A percentile compares a stretch with the other conserved stretches of the same genome.
phyloP scores from a whole-genome alignment of 2,329 filamentous ascomycete species.

The Moelleriella libera region DNA sequence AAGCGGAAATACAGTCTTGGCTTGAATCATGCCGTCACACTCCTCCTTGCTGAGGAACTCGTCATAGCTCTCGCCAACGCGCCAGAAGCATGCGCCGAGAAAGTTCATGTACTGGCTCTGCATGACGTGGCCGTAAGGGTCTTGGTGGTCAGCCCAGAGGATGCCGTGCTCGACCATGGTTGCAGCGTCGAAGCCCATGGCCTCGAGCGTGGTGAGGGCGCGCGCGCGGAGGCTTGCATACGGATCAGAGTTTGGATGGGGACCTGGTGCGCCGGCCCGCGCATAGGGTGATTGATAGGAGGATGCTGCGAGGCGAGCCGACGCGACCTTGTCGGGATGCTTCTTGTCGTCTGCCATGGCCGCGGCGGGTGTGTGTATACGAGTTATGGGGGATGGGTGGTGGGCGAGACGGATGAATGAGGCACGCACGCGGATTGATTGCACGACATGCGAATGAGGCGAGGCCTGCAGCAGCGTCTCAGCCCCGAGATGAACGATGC shows the following conservation, averaged over 20 bases:
- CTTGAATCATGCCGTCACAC: conserved; percentile 11
- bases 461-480: too few species aligned
- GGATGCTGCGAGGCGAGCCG: background rate
- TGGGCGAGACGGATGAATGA: too few species aligned
- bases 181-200: conserved; percentile 5
- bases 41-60: conserved; percentile 10
- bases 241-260: background rate
- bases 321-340: background rate
- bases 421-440: too few species aligned
- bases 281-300: background rate
- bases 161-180: conserved; percentile 9
- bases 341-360: too few species aligned
- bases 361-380: too few species aligned
- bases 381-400: too few species aligned
- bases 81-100: conserved; percentile 8
- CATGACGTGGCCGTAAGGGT: conserved; percentile 12
- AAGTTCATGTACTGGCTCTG: conserved; percentile 11
- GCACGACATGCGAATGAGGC: too few species aligned
- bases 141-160: conserved; percentile 12
- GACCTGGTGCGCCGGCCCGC: background rate
- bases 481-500: too few species aligned
- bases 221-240: conserved; percentile 2
- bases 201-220: conserved; percentile 5
- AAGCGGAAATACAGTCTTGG: conserved; percentile 8
- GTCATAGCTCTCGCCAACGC: conserved; percentile 11